Conservation (phyloP, 257 asterid genomes). For the Agastache rugosa region DNA sequence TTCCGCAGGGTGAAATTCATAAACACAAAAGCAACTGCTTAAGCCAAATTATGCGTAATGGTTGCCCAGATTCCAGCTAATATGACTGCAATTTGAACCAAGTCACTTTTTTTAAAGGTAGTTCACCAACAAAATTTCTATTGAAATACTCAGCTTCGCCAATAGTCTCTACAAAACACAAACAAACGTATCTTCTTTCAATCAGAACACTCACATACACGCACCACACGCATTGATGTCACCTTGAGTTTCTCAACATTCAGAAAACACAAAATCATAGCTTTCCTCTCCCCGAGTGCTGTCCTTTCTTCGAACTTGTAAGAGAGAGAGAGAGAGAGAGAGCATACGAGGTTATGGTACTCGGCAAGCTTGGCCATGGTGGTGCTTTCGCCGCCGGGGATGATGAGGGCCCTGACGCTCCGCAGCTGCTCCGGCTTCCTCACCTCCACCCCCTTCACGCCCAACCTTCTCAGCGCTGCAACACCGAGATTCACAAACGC, state of each 20-base stretch:
- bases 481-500: constrained; percentile 25
- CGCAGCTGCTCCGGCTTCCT: constrained; percentile 92
- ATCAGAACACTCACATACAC: neutral
- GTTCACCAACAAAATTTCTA: neutral
- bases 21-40: neutral
- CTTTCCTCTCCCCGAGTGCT: neutral
- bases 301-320: neutral
- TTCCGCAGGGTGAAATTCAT: neutral
- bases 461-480: constrained; percentile 83
- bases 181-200: neutral
- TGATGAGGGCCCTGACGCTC: constrained; percentile 72
- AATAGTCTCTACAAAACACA: neutral
- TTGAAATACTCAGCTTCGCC: neutral
- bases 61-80: neutral
- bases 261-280: neutral
- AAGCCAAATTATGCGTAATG: neutral
- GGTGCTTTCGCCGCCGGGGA: constrained; percentile 99
- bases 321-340: neutral
- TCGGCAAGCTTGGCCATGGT: constrained; percentile 99
- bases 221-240: neutral
- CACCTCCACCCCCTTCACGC: constrained; percentile 88
- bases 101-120: neutral
- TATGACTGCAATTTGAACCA: neutral
- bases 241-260: constrained; percentile 1
- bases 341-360: constrained; percentile 77